Conservation (phyloP, 2,329 filamentous ascomycete species). For the Penicillium olsonii region DNA sequence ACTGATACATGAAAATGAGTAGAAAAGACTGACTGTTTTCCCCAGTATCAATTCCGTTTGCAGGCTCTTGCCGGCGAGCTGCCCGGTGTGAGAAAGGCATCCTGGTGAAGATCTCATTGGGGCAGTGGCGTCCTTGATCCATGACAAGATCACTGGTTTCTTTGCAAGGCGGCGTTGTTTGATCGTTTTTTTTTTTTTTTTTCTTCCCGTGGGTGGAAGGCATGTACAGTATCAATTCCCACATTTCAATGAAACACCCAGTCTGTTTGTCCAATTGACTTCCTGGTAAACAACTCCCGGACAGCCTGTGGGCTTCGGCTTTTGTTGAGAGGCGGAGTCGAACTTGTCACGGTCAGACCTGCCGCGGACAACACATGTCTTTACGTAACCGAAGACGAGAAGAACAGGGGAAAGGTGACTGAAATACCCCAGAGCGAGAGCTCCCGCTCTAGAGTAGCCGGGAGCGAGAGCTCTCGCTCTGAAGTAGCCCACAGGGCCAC, state of each 20-base stretch:
- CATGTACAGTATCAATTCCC: constrained; percentile 28
- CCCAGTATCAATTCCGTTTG: constrained; percentile 86
- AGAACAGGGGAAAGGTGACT: too few species aligned
- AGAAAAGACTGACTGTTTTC: constrained; percentile 6
- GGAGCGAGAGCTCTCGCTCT: too few species aligned
- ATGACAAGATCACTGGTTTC: constrained; percentile 22
- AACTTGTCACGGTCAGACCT: too few species aligned
- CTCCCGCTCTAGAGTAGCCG: too few species aligned
- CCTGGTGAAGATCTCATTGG: constrained; percentile 61
- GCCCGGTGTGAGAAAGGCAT: constrained; percentile 92
- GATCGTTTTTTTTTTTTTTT: too few species aligned
- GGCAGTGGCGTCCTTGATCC: background rate
- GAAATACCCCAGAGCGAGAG: too few species aligned
- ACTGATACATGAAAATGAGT: too few species aligned
- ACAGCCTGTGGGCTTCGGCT: background rate
- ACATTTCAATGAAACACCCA: constrained; percentile 6
- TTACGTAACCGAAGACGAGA: too few species aligned
- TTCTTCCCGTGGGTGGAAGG: constrained; percentile 19
- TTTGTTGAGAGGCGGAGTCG: too few species aligned
- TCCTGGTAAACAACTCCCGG: background rate
- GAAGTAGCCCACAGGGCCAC: too few species aligned
- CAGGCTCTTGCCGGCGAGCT: constrained; percentile 82
- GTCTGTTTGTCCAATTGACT: constrained; percentile 1
- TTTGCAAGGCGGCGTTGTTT: constrained; percentile 28
- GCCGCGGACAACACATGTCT: too few species aligned